Base-by-base conservation (phyloP, 768 basidiomycete genomes). In the Leccinum ochraceum region DNA sequence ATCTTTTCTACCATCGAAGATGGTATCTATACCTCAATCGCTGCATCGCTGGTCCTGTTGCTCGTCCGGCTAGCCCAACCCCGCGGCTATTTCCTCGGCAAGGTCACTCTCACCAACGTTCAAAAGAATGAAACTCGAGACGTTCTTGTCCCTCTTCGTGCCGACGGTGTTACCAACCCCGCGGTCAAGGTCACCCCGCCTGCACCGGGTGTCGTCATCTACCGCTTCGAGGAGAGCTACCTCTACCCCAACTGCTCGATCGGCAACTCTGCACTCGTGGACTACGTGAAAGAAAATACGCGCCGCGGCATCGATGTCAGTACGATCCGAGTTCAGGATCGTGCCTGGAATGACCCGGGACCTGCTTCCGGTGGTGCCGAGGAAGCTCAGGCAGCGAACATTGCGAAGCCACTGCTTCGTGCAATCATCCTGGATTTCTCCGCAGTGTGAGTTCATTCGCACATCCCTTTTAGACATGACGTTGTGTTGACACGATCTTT, bases 291-390 rank as follows among this genome's bases (percentile, higher is more conserved):
- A 75, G 77, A 75, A 57, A 80, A 87, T 67, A 93, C 89, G 68
- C 82, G 86, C 34, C 84, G 90, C 54, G 94, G 92, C 22, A 83
- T 81, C 67, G 90, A 95, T 72, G 80, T 90, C 74, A 80, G 81
- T 56, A 68, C 75, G n/a, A 78, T 92, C 62, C 82, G 75, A 58
- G 75, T 85, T 50, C 79, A 82, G 62, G 94, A 96, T 71, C 85
- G 95, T 48, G 83, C 92, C 13, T 99, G 96, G 96, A 99, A 99
- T 70, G 95, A 97, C 67, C 87, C 92, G 10, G 92, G 93, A 28
- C 90, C 91, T 20, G 67, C 73, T 54, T 78, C 80, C 17, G 79
- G 80, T 14, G 77, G 78, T 5, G 75, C 74, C 0, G 77, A 68
- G 0, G 81, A 77, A 26, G 85, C 86, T 44, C 82, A 79, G 61